These are phyloP conservation scores for Pseudophaeomoniella oleicola DNA, from an alignment of 2,329 filamentous ascomycete species.

Conservation along the genomic window DNA sequence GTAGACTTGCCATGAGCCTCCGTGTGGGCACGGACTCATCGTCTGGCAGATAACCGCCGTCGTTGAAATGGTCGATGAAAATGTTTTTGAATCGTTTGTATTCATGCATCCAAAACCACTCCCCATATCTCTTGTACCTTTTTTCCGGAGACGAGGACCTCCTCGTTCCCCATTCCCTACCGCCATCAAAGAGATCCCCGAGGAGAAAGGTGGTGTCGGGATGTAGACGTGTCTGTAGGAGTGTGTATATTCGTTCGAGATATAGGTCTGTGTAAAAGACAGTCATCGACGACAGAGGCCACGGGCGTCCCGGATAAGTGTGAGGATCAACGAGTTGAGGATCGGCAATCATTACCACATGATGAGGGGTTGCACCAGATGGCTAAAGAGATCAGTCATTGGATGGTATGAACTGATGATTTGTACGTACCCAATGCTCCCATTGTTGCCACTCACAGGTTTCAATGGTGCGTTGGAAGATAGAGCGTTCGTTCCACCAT, in stretches of 20 bases:
- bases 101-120: constrained; percentile 74
- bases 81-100: constrained; percentile 76
- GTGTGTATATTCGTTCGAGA: constrained; percentile 65
- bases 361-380: constrained; percentile 62
- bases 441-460: constrained; percentile 71
- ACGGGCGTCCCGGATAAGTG: constrained; percentile 76
- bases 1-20: constrained; percentile 70
- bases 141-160: constrained; percentile 45
- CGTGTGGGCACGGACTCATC: constrained; percentile 49
- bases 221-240: constrained; percentile 58
- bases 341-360: constrained; percentile 71
- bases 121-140: constrained; percentile 62
- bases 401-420: neutral
- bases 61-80: constrained; percentile 51
- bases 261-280: constrained; percentile 77
- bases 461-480: constrained; percentile 56
- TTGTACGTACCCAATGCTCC: constrained; percentile 69
- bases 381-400: constrained; percentile 40
- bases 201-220: constrained; percentile 85
- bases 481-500: constrained; percentile 71
- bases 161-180: constrained; percentile 78
- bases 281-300: constrained; percentile 53
- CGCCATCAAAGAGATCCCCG: constrained; percentile 89
- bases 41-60: constrained; percentile 31
- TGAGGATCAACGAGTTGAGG: constrained; percentile 88